These are phyloP conservation scores for Colletotrichum caudatum DNA, from an alignment of 2,329 filamentous ascomycete species.

Conservation along the genomic window DNA sequence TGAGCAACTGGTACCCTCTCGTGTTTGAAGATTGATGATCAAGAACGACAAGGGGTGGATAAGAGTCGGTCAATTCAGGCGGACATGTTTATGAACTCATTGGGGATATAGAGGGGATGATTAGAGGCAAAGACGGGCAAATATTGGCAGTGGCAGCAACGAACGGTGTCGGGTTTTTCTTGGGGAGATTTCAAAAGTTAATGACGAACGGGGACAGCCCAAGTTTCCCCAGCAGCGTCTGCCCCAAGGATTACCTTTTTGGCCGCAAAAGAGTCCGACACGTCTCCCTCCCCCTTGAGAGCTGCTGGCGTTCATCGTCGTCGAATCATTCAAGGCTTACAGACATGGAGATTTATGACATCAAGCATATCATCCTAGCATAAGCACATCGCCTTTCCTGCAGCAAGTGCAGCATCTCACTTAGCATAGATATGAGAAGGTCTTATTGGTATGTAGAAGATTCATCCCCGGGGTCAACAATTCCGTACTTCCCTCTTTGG, in stretches of 20 bases:
- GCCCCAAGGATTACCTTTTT: constrained; percentile 7
- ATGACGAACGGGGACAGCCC: constrained; percentile 11
- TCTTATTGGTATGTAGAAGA: neutral
- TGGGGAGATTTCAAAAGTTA: constrained; percentile 4
- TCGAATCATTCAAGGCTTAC: constrained; percentile 14
- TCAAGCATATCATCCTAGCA: constrained; percentile 2
- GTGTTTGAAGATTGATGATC: neutral
- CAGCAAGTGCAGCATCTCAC: neutral
- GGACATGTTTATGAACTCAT: neutral
- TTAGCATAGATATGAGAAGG: neutral
- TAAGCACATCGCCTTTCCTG: neutral
- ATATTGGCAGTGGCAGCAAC: neutral
- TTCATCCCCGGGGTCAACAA: neutral
- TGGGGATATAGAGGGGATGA: neutral
- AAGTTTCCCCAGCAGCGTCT: constrained; percentile 9
- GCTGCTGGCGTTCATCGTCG: neutral
- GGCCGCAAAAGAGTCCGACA: neutral
- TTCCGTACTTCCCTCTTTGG: neutral
- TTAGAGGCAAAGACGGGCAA: neutral
- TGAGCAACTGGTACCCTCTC: neutral
- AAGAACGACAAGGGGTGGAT: neutral
- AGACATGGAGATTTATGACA: neutral
- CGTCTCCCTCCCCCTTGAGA: neutral
- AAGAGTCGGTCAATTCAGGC: neutral
- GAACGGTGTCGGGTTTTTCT: neutral